phyloP scores from a whole-genome alignment of 345 rosid species.

The Sapria himalayana region DNA sequence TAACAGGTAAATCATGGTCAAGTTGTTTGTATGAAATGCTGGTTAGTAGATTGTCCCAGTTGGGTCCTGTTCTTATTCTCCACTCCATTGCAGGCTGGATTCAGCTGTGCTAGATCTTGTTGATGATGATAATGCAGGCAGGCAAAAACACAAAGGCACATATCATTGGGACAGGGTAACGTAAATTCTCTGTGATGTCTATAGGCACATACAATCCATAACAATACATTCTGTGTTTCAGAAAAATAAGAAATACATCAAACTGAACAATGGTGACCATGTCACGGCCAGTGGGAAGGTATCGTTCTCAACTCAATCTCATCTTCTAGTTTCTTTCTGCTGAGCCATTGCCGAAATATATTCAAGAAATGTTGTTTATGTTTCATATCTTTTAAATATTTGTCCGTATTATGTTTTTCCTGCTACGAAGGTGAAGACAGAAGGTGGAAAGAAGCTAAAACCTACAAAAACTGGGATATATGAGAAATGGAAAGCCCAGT shows the following conservation, averaged over 20 bases:
- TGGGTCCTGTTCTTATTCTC: neutral
- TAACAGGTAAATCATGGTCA: constrained; percentile 56
- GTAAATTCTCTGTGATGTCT: no score
- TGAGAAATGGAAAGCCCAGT: constrained; percentile 69
- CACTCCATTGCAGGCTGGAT: constrained; percentile 36
- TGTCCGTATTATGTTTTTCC: neutral
- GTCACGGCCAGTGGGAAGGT: constrained; percentile 99
- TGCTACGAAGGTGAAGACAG: constrained; percentile 48
- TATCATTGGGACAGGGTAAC: constrained; percentile 95
- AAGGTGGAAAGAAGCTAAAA: constrained; percentile 70
- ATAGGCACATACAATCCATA: no score
- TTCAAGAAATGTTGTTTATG: neutral
- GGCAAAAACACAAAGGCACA: constrained; percentile 52
- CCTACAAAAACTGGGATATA: constrained; percentile 61
- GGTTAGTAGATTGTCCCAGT: neutral
- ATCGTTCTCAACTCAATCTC: constrained; percentile 5
- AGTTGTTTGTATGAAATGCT: neutral
- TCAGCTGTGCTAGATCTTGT: constrained; percentile 83
- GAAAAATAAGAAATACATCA: constrained; percentile 88
- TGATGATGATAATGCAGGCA: constrained; percentile 66
- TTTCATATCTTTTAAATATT: neutral
- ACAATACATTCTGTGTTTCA: no score
- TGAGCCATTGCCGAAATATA: no score
- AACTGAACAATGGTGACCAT: constrained; percentile 84
- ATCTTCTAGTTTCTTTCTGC: constrained; percentile 1